Evolutionary conservation across 768 basidiomycete genomes (phyloP), one percentile per base, ranked within the genome.

Genomic region (Antrodiella citrinella): DNA sequence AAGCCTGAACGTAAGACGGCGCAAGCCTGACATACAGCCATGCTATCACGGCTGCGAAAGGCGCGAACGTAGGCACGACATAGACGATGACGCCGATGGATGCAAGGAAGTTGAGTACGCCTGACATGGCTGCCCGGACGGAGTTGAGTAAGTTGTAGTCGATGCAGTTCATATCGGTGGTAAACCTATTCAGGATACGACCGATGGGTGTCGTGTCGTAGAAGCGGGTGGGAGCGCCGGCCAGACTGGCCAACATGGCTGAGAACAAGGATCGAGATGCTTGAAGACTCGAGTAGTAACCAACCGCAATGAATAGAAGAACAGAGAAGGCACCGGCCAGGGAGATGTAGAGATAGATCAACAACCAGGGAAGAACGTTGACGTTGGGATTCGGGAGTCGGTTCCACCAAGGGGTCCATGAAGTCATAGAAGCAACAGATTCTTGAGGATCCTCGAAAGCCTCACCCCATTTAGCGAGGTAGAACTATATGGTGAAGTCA

Each of bases 141-240:
- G 82, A 82, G 47, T 65, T 66, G 56, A 81, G 76, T 1, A 87
- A 69, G 0, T 76, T 72, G 4, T 76, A 72, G 59, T 91, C 88
- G 40, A 90, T 80, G 4, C 81, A 82, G 47, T 81, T 81, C 58
- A 91, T 82, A 57, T 91, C 86, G 11, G 59, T 45, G 10, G 84
- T 85, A 59, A 91, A 86, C 15, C 91, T 77, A 58, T 91, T 90
- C 35, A 87, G 72, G 56, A 91, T 85, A 5, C 86, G 71, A 9
- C 89, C 89, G 35, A 84, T 79, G 1, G 86, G 86, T 3, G 84
- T 87, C 35, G 75, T 69, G 57, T 87, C 86, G 64, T 85, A 87
- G 63, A 86, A 85, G 1, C 82, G 77, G 20, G 76, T 70, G 2
- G 84, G 84, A 0, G 84, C 84, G 38, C 78, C 70, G 4, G 79